Evolutionary conservation across 495 filamentous ascomycete genomes (phyloP).

Genomic region (Penicillium robsamsonii): DNA sequence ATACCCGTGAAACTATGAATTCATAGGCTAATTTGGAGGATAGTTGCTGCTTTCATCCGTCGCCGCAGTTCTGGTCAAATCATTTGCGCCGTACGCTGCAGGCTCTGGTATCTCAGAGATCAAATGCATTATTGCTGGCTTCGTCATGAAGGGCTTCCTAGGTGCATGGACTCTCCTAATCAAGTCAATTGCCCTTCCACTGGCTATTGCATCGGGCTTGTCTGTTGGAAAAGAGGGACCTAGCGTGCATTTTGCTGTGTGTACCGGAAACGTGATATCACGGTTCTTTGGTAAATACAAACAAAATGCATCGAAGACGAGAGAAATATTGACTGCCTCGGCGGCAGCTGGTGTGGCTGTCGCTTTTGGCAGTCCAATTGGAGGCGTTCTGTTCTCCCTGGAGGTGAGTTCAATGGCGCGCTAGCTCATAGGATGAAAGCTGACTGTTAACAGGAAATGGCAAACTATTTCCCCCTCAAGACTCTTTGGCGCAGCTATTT

Average conservation of each 20-base stretch:
- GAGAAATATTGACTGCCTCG: conserved; percentile 91
- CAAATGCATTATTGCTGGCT: conserved; percentile 99
- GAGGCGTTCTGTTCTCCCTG: conserved; percentile 92
- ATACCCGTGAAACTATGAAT: not conserved
- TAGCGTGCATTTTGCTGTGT: conserved; percentile 97
- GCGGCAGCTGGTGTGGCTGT: conserved; percentile 95
- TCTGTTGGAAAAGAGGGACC: conserved; percentile 97
- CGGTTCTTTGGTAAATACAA: conserved; percentile 90
- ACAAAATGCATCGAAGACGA: conserved; percentile 88
- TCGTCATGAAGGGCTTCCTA: conserved; percentile 98
- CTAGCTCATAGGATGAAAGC: not conserved
- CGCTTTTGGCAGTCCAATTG: conserved; percentile 96
- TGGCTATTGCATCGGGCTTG: conserved; percentile 91
- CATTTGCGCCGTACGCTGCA: conserved; percentile 93
- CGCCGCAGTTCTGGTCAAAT: conserved; percentile 82
- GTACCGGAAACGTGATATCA: conserved; percentile 95
- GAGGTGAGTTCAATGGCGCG: conserved; percentile 51
- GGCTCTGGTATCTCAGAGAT: conserved; percentile 98
- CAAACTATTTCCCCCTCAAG: conserved; percentile 95
- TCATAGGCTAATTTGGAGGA: conserved; percentile 10
- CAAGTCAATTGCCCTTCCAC: conserved; percentile 86
- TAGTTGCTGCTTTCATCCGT: conserved; percentile 79
- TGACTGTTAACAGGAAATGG: conserved; percentile 69
- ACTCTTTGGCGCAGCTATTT: conserved; percentile 99
- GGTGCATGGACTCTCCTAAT: conserved; percentile 90